Percentiles rank a stretch among this genome's conserved stretches.
These are phyloP conservation scores for Colletotrichum sidae DNA, from an alignment of 2,329 filamentous ascomycete genomes.

Conservation along the genomic window DNA sequence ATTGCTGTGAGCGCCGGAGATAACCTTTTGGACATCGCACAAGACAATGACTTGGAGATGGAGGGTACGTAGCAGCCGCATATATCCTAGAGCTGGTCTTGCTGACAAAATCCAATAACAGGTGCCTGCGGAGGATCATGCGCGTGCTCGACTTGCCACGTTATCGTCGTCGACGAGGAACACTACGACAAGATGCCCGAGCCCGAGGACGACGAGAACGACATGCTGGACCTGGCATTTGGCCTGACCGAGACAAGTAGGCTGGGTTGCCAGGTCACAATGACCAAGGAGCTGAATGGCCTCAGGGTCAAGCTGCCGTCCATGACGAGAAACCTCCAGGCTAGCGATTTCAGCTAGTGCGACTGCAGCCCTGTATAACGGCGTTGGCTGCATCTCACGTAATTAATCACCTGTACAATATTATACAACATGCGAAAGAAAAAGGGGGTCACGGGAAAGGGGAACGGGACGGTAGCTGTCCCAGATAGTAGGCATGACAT, in stretches of 20 bases:
- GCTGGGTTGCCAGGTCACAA: slow-evolving; percentile 89
- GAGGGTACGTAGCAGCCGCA: slow-evolving; percentile 69
- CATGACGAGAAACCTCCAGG: slow-evolving; percentile 97
- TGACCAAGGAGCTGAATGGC: slow-evolving; percentile 91
- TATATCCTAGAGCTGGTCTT: neutral
- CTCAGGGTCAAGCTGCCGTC: slow-evolving; percentile 85
- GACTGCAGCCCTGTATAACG: neutral
- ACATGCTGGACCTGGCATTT: slow-evolving; percentile 92
- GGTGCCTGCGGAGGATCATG: slow-evolving; percentile 94
- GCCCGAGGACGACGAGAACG: slow-evolving; percentile 84
- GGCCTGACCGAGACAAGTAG: slow-evolving; percentile 87
- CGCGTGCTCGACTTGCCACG: slow-evolving; percentile 92
- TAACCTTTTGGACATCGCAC: slow-evolving; percentile 94
- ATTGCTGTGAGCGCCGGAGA: slow-evolving; percentile 87
- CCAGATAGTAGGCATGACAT: slow-evolving; percentile 25
- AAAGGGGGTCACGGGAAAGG: neutral
- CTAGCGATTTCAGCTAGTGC: slow-evolving; percentile 81
- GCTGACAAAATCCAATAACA: slow-evolving; percentile 41
- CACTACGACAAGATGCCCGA: slow-evolving; percentile 84
- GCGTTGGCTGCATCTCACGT: slow-evolving; percentile 24
- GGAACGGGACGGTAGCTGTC: slow-evolving; percentile 14
- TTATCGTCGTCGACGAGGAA: slow-evolving; percentile 81
- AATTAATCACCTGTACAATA: slow-evolving; percentile 37
- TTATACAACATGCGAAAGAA: slow-evolving; percentile 22
- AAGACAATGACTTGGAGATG: slow-evolving; percentile 96